A percentile compares a stretch with the other conserved stretches of the same genome.
Evolutionary conservation across 352 stramenopile species (phyloP).

Genomic region (Phytophthora tentaculata): DNA sequence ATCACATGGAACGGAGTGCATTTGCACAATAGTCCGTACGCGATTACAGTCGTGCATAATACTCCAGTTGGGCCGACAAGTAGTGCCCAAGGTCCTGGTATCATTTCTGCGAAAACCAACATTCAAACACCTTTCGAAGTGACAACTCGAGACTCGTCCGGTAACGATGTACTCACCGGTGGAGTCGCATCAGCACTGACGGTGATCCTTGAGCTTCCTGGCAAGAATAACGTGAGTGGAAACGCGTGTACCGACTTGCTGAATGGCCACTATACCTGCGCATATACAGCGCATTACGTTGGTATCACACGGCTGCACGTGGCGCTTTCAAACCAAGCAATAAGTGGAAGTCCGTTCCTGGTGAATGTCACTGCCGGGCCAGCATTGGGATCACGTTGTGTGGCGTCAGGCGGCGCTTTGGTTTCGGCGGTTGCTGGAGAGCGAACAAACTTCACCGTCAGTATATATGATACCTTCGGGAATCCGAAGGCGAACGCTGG

Average conservation of each 20-base stretch:
- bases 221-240: constrained; percentile 46
- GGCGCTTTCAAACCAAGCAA: constrained; percentile 20
- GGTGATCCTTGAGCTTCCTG: constrained; percentile 45
- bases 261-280: constrained; percentile 66
- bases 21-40: constrained; percentile 72
- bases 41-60: constrained; percentile 57
- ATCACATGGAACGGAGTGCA: constrained; percentile 47
- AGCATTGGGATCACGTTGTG: constrained; percentile 50
- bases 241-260: constrained; percentile 54
- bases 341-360: constrained; percentile 59
- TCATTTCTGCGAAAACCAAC: constrained; percentile 53
- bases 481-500: constrained; percentile 73
- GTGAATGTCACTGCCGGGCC: constrained; percentile 55
- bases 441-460: constrained; percentile 53
- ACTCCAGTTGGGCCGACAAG: constrained; percentile 48
- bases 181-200: constrained; percentile 42
- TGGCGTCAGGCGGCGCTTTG: constrained; percentile 50
- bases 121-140: constrained; percentile 68
- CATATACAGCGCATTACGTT: constrained; percentile 60
- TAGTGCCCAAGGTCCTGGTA: constrained; percentile 42
- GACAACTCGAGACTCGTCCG: constrained; percentile 57
- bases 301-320: constrained; percentile 50
- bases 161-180: constrained; percentile 56
- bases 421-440: constrained; percentile 62
- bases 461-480: constrained; percentile 60